A percentile compares a stretch with the other conserved stretches of the same genome.
These are phyloP conservation scores for Aegilops tauschii DNA, from an alignment of 176 grass and related monocot genomes.

Conservation along the genomic window DNA sequence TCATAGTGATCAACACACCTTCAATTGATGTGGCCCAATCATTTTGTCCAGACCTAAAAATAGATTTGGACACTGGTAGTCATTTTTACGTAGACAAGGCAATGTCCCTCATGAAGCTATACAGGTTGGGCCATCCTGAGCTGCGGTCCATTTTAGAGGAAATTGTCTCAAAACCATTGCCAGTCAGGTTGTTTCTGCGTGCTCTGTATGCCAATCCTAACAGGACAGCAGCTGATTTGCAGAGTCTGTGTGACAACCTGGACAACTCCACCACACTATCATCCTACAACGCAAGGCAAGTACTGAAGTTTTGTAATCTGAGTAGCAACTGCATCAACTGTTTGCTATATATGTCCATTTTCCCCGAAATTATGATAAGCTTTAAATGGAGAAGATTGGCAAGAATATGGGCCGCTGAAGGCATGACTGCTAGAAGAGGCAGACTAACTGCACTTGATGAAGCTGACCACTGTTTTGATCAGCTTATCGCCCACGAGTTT, in stretches of 20 bases:
- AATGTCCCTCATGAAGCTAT: no score
- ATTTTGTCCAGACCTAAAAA: not conserved
- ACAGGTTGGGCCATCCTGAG: not conserved
- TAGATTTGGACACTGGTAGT: no score
- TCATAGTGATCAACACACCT: not conserved
- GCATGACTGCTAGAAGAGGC: not conserved
- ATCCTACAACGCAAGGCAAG: no score
- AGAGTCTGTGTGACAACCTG: not conserved
- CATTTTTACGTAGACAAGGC: accelerated
- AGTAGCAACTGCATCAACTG: not conserved
- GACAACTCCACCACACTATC: no score
- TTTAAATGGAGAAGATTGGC: not conserved
- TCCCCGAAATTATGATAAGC: not conserved
- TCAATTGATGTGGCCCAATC: not conserved
- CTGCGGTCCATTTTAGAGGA: not conserved
- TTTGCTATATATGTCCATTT: not conserved
- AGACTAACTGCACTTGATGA: not conserved
- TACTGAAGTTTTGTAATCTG: no score
- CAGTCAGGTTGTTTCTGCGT: not conserved
- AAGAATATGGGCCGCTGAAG: conserved; percentile 13
- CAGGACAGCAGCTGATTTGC: not conserved
- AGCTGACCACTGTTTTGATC: not conserved
- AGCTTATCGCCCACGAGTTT: not conserved
- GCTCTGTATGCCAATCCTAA: not conserved
- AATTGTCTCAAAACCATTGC: not conserved